Conservation (phyloP, 1,284 basidiomycete genomes). For the Sphagnurus paluster region DNA sequence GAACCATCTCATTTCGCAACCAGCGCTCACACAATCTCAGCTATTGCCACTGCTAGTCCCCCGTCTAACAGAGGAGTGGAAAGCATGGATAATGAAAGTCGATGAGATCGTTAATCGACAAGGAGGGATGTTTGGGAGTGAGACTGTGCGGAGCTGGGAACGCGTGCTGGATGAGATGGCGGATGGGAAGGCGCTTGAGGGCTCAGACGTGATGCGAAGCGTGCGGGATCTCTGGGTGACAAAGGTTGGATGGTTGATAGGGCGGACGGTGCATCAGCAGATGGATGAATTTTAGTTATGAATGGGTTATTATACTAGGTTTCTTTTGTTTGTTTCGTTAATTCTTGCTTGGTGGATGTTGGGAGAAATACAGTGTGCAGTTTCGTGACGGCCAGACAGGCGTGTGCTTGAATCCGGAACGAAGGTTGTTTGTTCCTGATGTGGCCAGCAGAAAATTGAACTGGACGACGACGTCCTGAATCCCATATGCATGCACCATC, state of each 20-base stretch:
- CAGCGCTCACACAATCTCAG: conserved; percentile 59
- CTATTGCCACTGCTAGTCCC: conserved; percentile 58
- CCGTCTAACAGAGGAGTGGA: conserved; percentile 71
- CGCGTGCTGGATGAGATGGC: conserved; percentile 65
- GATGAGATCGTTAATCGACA: conserved; percentile 69
- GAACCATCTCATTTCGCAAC: conserved; percentile 65
- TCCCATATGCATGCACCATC: conserved; percentile 64
- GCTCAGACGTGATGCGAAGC: conserved; percentile 52
- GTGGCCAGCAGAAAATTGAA: conserved; percentile 16
- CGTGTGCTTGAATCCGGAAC: conserved; percentile 3
- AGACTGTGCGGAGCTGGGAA: conserved; percentile 67
- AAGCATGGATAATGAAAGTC: conserved; percentile 69
- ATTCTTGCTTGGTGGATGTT: background rate
- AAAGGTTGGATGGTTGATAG: conserved; percentile 77
- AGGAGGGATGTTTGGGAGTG: conserved; percentile 76
- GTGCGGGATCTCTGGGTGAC: conserved; percentile 69
- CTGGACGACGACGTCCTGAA: background rate
- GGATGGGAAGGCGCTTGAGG: conserved; percentile 46
- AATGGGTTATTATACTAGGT: background rate
- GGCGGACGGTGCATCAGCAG: conserved; percentile 48
- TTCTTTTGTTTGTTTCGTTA: background rate
- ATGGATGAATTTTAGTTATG: conserved; percentile 53
- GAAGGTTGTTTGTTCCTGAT: conserved; percentile 17
- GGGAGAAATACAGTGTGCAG: background rate
- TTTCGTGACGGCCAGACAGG: too few relatives aligned